These are phyloP conservation scores for Mariannaea sp. DNA, from an alignment of 2,329 filamentous ascomycete genomes.

Conservation along the genomic window DNA sequence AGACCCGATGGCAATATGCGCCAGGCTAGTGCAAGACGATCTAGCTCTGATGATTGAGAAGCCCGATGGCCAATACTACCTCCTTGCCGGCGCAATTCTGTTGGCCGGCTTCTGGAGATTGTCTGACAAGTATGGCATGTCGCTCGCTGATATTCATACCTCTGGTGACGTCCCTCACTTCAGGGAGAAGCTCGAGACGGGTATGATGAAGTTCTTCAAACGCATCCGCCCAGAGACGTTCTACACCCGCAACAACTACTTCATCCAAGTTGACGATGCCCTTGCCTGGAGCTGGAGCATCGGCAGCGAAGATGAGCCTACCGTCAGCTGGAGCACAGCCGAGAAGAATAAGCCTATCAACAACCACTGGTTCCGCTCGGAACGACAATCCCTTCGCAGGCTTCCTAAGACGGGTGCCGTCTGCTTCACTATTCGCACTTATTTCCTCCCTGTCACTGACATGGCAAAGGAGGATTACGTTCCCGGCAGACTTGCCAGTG, in stretches of 20 bases:
- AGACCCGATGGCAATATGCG: conserved; percentile 78
- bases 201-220: conserved; percentile 82
- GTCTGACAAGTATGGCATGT: conserved; percentile 80
- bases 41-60: conserved; percentile 82
- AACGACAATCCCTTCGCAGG: conserved; percentile 71
- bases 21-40: conserved; percentile 79
- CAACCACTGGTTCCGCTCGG: conserved; percentile 77
- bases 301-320: conserved; percentile 68
- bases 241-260: conserved; percentile 78
- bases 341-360: conserved; percentile 74
- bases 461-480: conserved; percentile 75
- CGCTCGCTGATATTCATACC: conserved; percentile 78
- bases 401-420: conserved; percentile 62
- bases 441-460: conserved; percentile 73
- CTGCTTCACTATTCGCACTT: conserved; percentile 80
- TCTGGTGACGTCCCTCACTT: conserved; percentile 76
- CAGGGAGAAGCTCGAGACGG: conserved; percentile 71
- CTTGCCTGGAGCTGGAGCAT: conserved; percentile 79
- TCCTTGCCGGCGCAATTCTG: conserved; percentile 76
- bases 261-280: conserved; percentile 81
- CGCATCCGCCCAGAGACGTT: conserved; percentile 69
- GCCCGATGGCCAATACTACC: conserved; percentile 77
- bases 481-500: conserved; percentile 76
- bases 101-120: conserved; percentile 85
- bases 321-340: conserved; percentile 74